phyloP scores from a whole-genome alignment of 352 stramenopile species.

The Pythium oligandrum region DNA sequence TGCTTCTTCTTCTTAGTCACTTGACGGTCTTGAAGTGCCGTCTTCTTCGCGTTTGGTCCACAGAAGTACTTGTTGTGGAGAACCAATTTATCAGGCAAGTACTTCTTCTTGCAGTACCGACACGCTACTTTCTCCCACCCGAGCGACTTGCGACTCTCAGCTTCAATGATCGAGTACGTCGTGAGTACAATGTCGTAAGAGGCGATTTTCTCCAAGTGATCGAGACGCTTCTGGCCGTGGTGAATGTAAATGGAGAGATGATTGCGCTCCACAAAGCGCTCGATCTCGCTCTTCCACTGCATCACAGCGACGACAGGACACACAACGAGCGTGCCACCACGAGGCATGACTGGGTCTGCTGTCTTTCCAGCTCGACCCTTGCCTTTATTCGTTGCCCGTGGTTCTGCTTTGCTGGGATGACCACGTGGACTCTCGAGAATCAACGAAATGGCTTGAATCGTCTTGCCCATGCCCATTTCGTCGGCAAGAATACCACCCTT shows the following conservation, averaged over 20 bases:
- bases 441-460: slow-evolving; percentile 95
- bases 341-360: slow-evolving; percentile 10
- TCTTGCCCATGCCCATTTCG: slow-evolving; percentile 99
- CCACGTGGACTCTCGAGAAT: slow-evolving; percentile 88
- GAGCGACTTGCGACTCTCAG: slow-evolving; percentile 83
- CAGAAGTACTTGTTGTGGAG: slow-evolving; percentile 98
- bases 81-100: slow-evolving; percentile 92
- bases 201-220: slow-evolving; percentile 71
- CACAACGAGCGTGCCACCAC: slow-evolving; percentile 93
- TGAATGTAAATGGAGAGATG: slow-evolving; percentile 95
- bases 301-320: slow-evolving; percentile 96
- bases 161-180: slow-evolving; percentile 96
- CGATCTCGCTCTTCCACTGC: slow-evolving; percentile 91
- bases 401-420: not conserved
- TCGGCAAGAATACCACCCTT: slow-evolving; percentile 96
- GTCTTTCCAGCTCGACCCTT: slow-evolving; percentile 13
- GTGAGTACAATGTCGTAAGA: slow-evolving; percentile 98
- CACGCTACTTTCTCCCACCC: slow-evolving; percentile 83
- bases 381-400: slow-evolving; percentile 2
- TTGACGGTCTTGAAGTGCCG: slow-evolving; percentile 87
- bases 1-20: slow-evolving; percentile 49
- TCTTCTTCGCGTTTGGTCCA: slow-evolving; percentile 93
- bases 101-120: slow-evolving; percentile 93
- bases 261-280: slow-evolving; percentile 90
- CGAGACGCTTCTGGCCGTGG: slow-evolving; percentile 89